phyloP scores from a whole-genome alignment of 2,329 filamentous ascomycete genomes.

The Scopulariopsis brevicaulis region DNA sequence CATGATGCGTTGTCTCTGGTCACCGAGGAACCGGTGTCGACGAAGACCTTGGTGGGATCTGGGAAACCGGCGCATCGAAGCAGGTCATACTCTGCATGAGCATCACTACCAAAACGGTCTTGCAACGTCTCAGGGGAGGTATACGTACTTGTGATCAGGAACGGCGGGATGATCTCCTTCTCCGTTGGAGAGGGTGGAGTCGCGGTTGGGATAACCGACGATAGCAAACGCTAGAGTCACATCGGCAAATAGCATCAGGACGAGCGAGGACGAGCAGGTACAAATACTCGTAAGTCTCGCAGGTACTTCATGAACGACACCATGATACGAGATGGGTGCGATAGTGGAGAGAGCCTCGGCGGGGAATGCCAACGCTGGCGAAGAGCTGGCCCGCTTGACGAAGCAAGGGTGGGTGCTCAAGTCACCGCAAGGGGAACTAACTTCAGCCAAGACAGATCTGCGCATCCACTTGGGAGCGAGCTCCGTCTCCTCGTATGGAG shows the following conservation, averaged over 20 bases:
- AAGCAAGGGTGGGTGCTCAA: no score
- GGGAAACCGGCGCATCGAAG: constrained; percentile 83
- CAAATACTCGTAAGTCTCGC: background rate
- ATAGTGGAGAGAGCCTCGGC: no score
- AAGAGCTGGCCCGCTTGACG: no score
- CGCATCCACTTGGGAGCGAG: no score
- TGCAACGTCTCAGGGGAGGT: no score
- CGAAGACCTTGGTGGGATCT: constrained; percentile 76
- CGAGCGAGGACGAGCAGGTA: background rate
- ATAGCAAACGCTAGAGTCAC: constrained; percentile 68
- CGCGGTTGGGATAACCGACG: constrained; percentile 87
- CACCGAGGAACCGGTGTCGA: constrained; percentile 84
- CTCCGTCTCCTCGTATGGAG: no score
- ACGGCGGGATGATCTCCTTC: constrained; percentile 56
- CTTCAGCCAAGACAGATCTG: no score
- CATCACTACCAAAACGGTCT: background rate
- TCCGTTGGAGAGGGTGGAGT: constrained; percentile 77
- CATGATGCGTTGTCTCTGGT: constrained; percentile 54
- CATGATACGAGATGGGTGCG: no score
- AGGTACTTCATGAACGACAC: background rate
- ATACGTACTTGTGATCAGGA: constrained; percentile 54
- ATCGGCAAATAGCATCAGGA: background rate
- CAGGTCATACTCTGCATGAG: background rate
- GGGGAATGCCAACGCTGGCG: no score
- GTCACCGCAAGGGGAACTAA: no score